phyloP scores from a whole-genome alignment of 2,329 filamentous ascomycete genomes.

The Rutstroemia sydowiana region DNA sequence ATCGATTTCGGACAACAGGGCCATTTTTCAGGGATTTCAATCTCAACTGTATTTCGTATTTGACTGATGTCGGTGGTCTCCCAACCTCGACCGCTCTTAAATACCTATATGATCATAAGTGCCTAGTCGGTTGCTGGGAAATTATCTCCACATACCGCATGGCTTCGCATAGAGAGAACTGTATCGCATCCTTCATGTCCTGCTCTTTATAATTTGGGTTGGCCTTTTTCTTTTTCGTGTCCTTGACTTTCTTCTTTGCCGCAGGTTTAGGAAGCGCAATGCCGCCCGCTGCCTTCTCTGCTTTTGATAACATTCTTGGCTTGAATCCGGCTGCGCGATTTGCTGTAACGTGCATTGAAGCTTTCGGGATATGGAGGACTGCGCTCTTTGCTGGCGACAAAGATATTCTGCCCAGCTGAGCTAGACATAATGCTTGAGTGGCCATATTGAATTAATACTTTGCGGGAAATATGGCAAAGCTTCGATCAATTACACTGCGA shows the following conservation, averaged over 20 bases:
- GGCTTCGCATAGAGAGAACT: conserved; percentile 82
- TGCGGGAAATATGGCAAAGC: too few species aligned
- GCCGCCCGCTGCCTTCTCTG: conserved; percentile 11
- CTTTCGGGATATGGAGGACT: conserved; percentile 9
- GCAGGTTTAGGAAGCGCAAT: conserved; percentile 11
- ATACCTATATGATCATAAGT: conserved; percentile 49
- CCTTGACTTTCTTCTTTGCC: conserved; percentile 28
- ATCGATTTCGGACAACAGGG: conserved; percentile 76
- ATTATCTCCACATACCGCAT: conserved; percentile 58
- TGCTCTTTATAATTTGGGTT: conserved; percentile 30
- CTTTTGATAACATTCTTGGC: conserved; percentile 18
- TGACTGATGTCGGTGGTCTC: conserved; percentile 60
- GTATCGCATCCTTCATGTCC: conserved; percentile 39
- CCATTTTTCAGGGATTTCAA: conserved; percentile 80
- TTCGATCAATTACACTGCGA: too few species aligned
- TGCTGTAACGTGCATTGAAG: conserved; percentile 21
- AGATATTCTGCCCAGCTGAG: conserved; percentile 29
- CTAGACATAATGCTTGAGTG: conserved; percentile 24
- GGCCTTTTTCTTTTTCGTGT: conserved; percentile 29
- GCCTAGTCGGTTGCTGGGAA: background rate
- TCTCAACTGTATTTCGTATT: conserved; percentile 85
- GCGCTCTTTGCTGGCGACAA: conserved; percentile 14
- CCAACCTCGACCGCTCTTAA: conserved; percentile 91
- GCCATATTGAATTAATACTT: too few species aligned
- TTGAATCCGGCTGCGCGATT: conserved; percentile 13